These are phyloP conservation scores for Tylopilus plumbeoviolaceoides DNA, from an alignment of 768 basidiomycete species.

Conservation along the genomic window DNA sequence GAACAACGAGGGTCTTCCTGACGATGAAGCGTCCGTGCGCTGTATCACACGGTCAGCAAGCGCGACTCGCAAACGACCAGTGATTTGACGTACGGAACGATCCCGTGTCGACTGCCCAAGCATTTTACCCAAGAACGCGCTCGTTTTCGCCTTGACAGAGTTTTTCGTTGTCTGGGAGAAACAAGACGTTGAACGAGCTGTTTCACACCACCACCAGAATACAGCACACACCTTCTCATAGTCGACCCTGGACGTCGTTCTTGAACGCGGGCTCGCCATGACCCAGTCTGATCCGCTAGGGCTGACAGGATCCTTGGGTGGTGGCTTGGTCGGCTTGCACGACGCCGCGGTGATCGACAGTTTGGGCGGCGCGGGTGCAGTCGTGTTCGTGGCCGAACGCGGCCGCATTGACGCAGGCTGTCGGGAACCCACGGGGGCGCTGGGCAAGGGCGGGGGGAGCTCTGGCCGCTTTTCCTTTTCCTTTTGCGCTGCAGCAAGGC, in stretches of 20 bases:
- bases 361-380: constrained; percentile 29
- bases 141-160: constrained; percentile 75
- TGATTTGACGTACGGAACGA: constrained; percentile 51
- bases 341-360: constrained; percentile 34
- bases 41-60: constrained; percentile 26
- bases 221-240: constrained; percentile 43
- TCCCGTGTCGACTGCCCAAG: constrained; percentile 64
- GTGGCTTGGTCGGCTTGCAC: constrained; percentile 18
- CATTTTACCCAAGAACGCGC: constrained; percentile 78
- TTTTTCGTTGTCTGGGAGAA: constrained; percentile 39
- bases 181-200: neutral
- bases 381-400: constrained; percentile 41
- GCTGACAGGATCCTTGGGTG: constrained; percentile 29
- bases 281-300: constrained; percentile 44
- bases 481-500: constrained; percentile 27
- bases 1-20: constrained; percentile 29
- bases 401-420: constrained; percentile 31
- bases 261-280: constrained; percentile 41
- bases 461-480: constrained; percentile 36
- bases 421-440: constrained; percentile 21
- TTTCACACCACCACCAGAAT: neutral
- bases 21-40: constrained; percentile 52
- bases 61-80: constrained; percentile 2
- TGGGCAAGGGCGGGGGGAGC: constrained; percentile 44
- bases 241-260: constrained; percentile 40